A percentile compares a stretch with the other conserved stretches of the same genome.
Evolutionary conservation across 805 yeast species (phyloP).

Genomic region (Wickerhamomyces queroliae): DNA sequence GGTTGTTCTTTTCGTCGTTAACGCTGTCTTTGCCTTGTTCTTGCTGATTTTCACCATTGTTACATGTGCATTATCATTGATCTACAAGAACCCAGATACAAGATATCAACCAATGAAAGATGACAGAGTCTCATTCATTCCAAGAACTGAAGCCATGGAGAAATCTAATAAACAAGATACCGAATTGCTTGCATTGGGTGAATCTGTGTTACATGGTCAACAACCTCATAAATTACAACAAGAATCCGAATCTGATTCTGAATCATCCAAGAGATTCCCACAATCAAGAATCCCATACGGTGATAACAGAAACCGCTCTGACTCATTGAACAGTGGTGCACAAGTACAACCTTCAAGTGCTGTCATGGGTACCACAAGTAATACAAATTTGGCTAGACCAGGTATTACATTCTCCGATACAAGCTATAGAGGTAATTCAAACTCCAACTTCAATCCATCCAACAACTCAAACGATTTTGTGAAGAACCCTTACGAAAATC

Average conservation of each 20-base stretch:
- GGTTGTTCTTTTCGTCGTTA: constrained; percentile 79
- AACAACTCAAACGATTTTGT: constrained; percentile 3
- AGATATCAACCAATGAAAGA: constrained; percentile 95
- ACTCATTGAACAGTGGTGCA: constrained; percentile 12
- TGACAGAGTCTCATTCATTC: constrained; percentile 93
- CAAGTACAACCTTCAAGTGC: constrained; percentile 21
- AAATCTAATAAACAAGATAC: constrained; percentile 22
- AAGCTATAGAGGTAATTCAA: constrained; percentile 15
- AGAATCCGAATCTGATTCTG: constrained; percentile 10
- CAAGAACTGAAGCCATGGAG: constrained; percentile 35
- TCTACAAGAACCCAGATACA: constrained; percentile 90
- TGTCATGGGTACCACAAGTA: constrained; percentile 14
- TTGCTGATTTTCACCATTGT: constrained; percentile 81
- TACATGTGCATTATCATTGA: constrained; percentile 77
- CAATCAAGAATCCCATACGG: constrained; percentile 5
- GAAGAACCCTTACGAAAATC: constrained; percentile 16
- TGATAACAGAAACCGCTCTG: constrained; percentile 12
- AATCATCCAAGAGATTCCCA: constrained; percentile 9
- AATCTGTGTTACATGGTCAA: constrained; percentile 22
- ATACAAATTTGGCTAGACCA: constrained; percentile 9
- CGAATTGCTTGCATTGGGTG: constrained; percentile 24
- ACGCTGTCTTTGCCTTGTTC: constrained; percentile 83
- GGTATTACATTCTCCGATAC: constrained; percentile 17
- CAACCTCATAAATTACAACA: constrained; percentile 19
- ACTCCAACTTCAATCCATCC: too few relatives aligned